phyloP scores from a whole-genome alignment of 192 early-diverging fungal genomes.

The Umbelopsis sp. region DNA sequence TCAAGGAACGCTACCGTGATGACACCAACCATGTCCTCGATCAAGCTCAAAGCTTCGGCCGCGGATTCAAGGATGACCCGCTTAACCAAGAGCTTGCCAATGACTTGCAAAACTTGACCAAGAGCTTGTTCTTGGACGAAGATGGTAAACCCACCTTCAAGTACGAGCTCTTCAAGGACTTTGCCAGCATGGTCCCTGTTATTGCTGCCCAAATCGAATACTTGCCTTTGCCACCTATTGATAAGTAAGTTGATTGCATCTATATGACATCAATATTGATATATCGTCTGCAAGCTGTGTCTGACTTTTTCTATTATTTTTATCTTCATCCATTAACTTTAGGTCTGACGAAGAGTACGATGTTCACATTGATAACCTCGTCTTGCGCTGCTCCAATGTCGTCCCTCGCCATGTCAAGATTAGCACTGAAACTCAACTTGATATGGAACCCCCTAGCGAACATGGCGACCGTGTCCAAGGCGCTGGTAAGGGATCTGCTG shows the following conservation, averaged over 20 bases:
- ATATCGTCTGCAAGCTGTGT: background rate
- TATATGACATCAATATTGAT: background rate
- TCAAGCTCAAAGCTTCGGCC: conserved; percentile 32
- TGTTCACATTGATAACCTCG: conserved; percentile 42
- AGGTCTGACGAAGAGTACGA: conserved; percentile 41
- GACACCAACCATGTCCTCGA: conserved; percentile 36
- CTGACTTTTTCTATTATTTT: background rate
- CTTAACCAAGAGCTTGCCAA: conserved; percentile 35
- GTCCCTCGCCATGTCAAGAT: conserved; percentile 37
- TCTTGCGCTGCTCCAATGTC: conserved; percentile 38
- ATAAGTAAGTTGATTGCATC: conserved; percentile 32
- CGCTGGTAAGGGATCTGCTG: background rate
- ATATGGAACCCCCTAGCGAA: conserved; percentile 27
- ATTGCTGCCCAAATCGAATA: conserved; percentile 51
- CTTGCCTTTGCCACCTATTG: conserved; percentile 53
- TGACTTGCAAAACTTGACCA: conserved; percentile 41
- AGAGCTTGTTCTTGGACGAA: conserved; percentile 55
- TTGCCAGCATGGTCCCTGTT: conserved; percentile 43
- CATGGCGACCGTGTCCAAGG: conserved; percentile 26
- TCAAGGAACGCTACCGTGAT: conserved; percentile 39
- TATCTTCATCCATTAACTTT: background rate
- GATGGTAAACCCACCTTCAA: conserved; percentile 52
- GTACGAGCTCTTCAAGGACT: conserved; percentile 52
- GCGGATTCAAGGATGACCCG: conserved; percentile 42
- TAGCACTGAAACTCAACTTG: conserved; percentile 32